Evolutionary conservation across 2,329 filamentous ascomycete genomes (phyloP), one percentile per base, ranked within the genome.

Genomic region (Pseudocercospora pini-densiflorae): DNA sequence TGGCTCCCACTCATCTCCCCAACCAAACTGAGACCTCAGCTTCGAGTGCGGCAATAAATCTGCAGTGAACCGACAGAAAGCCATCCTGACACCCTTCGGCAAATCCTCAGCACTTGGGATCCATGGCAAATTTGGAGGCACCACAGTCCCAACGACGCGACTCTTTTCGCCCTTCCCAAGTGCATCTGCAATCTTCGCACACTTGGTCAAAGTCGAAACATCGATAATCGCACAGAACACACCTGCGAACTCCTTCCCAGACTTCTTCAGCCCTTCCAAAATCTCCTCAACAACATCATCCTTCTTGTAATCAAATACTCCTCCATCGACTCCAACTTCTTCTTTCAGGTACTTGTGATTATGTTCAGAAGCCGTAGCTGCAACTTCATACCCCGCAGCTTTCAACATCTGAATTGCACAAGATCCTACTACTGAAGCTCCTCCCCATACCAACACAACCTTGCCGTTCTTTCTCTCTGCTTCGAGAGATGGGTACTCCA

Each of bases 391-490:
- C 0, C 84, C 84, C 0, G 81, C 78, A 14, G 0, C 79, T 5
- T 76, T 73, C 1, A 80, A 79, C 0, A 86, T 75, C 66, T 86
- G 84, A 10, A 85, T 80, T 0, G 81, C 81, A 51, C 79, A 80
- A 47, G 79, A 79, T 0, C 84, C 83, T 0, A 84, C 82, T 16
- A 77, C 79, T 0, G 81, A 81, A 2, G 82, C 80, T 0, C 85
- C 86, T n/a, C 85, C 85, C 82, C 84, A 87, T 14, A 87, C 73
- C 5, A 87, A 70, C 0, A 83, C 45, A 55, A 76, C 71, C 58
- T 81, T 76, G 16, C 75, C 75, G 5, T 69, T 75, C 1, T 68
- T 19, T 43, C 76, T 71, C 8, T 49, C 57, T 9, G 64, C 59
- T 49, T 67, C 31, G 24, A 36, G 36, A 5, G 64, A 60, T 2